Conservation (phyloP, 2,329 filamentous ascomycete genomes). For the Coleophoma eucalyptorum region DNA sequence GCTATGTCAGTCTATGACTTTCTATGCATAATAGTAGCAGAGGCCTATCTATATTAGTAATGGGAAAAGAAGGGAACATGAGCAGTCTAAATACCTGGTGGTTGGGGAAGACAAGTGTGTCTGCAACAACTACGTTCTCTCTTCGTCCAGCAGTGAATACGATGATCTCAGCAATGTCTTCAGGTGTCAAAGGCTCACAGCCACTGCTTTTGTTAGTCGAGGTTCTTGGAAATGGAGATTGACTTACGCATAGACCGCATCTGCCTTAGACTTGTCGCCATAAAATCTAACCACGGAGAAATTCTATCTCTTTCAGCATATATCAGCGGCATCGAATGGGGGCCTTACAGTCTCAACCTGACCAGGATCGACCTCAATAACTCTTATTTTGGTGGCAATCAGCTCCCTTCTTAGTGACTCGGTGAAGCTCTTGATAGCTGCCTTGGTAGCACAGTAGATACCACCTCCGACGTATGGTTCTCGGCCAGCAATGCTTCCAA, state of each 20-base stretch:
- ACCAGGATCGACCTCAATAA: slow-evolving; percentile 88
- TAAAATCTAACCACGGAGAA: slow-evolving; percentile 87
- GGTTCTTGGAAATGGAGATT: neutral
- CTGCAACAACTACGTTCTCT: slow-evolving; percentile 88
- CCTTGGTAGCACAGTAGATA: slow-evolving; percentile 93
- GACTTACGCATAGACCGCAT: slow-evolving; percentile 79
- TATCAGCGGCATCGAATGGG: neutral
- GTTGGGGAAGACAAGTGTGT: slow-evolving; percentile 82
- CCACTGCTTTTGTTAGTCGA: slow-evolving; percentile 42
- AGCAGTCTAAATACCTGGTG: slow-evolving; percentile 64
- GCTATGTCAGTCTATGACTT: slow-evolving; percentile 23
- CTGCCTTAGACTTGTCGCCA: slow-evolving; percentile 84
- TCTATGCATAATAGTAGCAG: slow-evolving; percentile 41
- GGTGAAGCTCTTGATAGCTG: slow-evolving; percentile 80
- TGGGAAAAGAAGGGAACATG: neutral
- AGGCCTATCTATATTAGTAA: slow-evolving; percentile 29
- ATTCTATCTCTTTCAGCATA: slow-evolving; percentile 45
- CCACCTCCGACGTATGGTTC: slow-evolving; percentile 81
- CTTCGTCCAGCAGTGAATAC: slow-evolving; percentile 80
- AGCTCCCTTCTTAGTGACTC: slow-evolving; percentile 80
- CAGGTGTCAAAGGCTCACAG: slow-evolving; percentile 78
- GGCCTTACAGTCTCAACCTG: slow-evolving; percentile 77
- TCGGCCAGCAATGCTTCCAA: slow-evolving; percentile 87
- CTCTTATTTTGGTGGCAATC: slow-evolving; percentile 72
- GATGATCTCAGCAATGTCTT: slow-evolving; percentile 87